Base-by-base conservation (phyloP, 2,329 filamentous ascomycete genomes). In the Ophiostoma piceae region DNA sequence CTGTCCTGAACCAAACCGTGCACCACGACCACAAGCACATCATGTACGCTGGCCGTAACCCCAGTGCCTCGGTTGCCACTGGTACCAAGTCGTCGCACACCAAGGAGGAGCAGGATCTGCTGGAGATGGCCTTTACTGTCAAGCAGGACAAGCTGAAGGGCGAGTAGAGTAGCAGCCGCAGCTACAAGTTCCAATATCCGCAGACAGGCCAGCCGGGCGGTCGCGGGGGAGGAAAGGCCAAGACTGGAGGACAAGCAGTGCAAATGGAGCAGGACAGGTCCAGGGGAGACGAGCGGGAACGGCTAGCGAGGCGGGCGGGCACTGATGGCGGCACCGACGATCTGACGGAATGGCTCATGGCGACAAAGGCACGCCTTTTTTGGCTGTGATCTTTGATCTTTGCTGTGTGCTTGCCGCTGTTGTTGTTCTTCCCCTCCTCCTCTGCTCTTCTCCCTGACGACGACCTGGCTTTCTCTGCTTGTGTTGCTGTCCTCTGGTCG, bases 1-100 rank as follows among this genome's bases (percentile, higher is more conserved):
- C 94, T 9, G 83, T 99, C 74, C 86, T 99, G 74, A 97, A 98
- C 84, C 81, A 96, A 79, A 98, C 95, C 0, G 82, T 96, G 82
- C 85, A 96, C 82, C 94, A 98, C 83, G 89, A 96, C 82, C 89
- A 91, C 78, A 94, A 96, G 83, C 92, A 96, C 82, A 93, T 97
- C 78, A 92, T 97, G 88, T 99, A 98, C 80, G 95, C 95, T 71
- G 95, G 95, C 75, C 90, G 95, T 76, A 90, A 93, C 81, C 94
- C 94, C 51, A 97, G 92, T 77, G 94, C 95, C 19, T 94, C 90
- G 73, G 94, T 98, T 35, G 95, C 95, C 51, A 97, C 94, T 69
- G 95, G 95, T 80, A 82, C 95, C 78, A 99, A 99, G 88, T 83
- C 85, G 64, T 88, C 86, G 70, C 95, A 99, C 81, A 82, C 88